Evolutionary conservation across 805 yeast genomes (phyloP), one percentile per base, ranked within the genome.

Genomic region (Candida anglica): DNA sequence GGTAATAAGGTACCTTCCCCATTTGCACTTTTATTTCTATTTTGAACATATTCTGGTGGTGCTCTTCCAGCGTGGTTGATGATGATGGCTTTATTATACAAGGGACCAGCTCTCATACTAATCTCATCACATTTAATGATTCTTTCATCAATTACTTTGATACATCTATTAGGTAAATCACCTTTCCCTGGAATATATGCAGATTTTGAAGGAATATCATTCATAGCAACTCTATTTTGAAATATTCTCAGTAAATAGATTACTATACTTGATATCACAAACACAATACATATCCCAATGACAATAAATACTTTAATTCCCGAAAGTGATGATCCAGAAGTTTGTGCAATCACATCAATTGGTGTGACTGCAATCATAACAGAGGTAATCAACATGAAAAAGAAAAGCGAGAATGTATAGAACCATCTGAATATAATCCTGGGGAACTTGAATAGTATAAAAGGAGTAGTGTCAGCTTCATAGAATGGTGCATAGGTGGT

Each of bases 271-370:
- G 72, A 44, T 0, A 81, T 38, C 1, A 78, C 63, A 42, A 85
- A 77, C 1, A 77, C 58, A 2, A 79, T 86, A 47, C 85, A 69
- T 5, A 83, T 86, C 28, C 79, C 74, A 6, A 85, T 77, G 15
- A 88, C 86, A 39, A 89, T 86, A 41, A 89, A 81, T 3, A 91
- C 76, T 52, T 88, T 86, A 53, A 86, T 65, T 1, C 86, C 93
- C 46, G 84, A 76, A 39, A 75, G 74, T 9, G 69, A 58, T 3
- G 76, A 60, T 6, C 65, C 64, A 3, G 77, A 65, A 1, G 81
- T 69, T 44, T 76, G 73, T 1, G 74, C 64, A 39, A 88, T 77
- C 19, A 87, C 77, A 56, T 91, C 97, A 11, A 87, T 74, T 0
- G 95, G 95, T 0, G 91, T 65, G 6, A 83, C 84, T 2, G 85